These are phyloP conservation scores for Beauveria bassiana DNA, from an alignment of 2,329 filamentous ascomycete genomes.

Conservation along the genomic window DNA sequence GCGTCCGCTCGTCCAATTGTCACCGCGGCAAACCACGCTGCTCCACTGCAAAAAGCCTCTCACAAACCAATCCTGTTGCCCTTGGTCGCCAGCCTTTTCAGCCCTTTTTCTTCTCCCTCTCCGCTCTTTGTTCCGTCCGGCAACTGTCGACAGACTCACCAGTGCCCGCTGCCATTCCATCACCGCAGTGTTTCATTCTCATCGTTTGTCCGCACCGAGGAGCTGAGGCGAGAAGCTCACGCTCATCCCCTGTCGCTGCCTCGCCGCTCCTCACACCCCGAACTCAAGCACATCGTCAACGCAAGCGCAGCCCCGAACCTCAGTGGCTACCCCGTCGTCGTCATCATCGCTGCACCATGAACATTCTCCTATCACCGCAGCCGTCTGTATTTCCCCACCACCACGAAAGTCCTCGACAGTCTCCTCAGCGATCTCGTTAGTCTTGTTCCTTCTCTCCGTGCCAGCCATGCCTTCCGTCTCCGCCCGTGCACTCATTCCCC, in stretches of 20 bases:
- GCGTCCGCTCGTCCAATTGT: background rate
- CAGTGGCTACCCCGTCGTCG: background rate
- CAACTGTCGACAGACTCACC: background rate
- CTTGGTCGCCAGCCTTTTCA: constrained; percentile 7
- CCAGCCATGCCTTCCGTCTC: background rate
- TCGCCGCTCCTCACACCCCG: constrained; percentile 2
- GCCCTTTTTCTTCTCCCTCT: constrained; percentile 5
- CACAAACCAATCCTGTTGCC: constrained; percentile 5
- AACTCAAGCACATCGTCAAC: constrained; percentile 2
- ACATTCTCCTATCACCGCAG: constrained; percentile 54
- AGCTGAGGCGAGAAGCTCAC: constrained; percentile 3
- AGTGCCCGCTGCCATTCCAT: background rate
- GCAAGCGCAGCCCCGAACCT: constrained; percentile 3
- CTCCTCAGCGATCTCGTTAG: constrained; percentile 49
- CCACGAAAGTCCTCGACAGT: constrained; percentile 47
- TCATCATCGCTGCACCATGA: constrained; percentile 39
- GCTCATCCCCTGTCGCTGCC: background rate
- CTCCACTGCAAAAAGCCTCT: constrained; percentile 10
- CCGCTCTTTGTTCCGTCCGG: background rate
- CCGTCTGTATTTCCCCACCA: constrained; percentile 51
- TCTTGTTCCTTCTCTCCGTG: constrained; percentile 14
- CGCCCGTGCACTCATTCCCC: background rate
- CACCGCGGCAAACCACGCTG: constrained; percentile 6
- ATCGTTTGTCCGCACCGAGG: background rate
- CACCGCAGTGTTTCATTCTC: background rate